Base-by-base conservation (phyloP, 2,329 filamentous ascomycete species). In the Pezicula neosporulosa region DNA sequence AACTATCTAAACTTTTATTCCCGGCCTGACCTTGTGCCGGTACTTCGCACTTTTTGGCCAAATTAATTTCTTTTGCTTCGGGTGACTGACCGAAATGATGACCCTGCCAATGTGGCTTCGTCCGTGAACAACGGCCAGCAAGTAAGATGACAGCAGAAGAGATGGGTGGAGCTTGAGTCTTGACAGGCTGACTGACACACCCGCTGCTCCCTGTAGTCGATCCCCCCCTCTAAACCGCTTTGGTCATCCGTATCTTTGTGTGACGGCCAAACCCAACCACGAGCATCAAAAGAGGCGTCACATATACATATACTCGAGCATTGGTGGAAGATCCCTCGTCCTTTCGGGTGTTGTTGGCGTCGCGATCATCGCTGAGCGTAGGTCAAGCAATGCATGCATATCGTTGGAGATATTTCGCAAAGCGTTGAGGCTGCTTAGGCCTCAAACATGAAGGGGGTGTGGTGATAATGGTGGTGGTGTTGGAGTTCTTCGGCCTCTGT, bases 191-290 rank as follows among this genome's bases (percentile, higher is more conserved):
- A 33, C 54, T 57, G 57, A 58, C 53, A 58, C 55, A 56, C 55
- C 58, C 58, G 58, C 54, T 33, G 36, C 47, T 57, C 51, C 58
- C 58, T 59, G 43, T 55, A 47, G 58, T 59, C 56, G 58, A 60
- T 60, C 58, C 52, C 50, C 50, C 21, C 49, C 49, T 53, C 33
- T 53, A 52, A 39, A 24, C 48, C 54, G 41, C 51, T 47, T 50
- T 44, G 44, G 55, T 56, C 54, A 59, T 58, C 56, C 50, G 53
- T 55, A 44, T 55, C 49, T 47, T 42, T 39, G 50, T 54, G 30
- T 9, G 30, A 55, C 49, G 47, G 39, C 48, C 42, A 24, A 35
- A 44, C 45, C 16, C 44, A 41, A 42, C 46, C 36, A 43, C 44
- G 37, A 48, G 38, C 42, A 49, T 33, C 30, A 33, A 10, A 10